Evolutionary conservation across 108 stramenopile genomes (phyloP).

Genomic region (Fistulifera pelliculosa): DNA sequence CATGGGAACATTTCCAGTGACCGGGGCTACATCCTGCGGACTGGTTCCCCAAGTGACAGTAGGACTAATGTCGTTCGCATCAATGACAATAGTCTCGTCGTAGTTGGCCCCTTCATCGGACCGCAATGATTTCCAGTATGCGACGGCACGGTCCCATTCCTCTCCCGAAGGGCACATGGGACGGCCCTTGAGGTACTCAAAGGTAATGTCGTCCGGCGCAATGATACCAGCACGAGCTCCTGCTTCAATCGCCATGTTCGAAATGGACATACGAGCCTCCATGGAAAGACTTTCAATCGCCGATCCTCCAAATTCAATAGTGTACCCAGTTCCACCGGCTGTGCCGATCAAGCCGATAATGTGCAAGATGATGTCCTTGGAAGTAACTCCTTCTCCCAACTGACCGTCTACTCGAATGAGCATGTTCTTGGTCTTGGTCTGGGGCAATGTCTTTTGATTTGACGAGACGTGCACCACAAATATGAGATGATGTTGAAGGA

Average conservation of each 20-base stretch:
- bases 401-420: slow-evolving; percentile 79
- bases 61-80: slow-evolving; percentile 87
- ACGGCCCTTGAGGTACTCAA: slow-evolving; percentile 84
- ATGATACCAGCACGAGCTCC: slow-evolving; percentile 91
- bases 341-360: slow-evolving; percentile 89
- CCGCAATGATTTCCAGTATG: slow-evolving; percentile 70
- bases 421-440: slow-evolving; percentile 90
- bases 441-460: slow-evolving; percentile 60
- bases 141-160: slow-evolving; percentile 83
- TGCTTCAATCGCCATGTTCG: slow-evolving; percentile 95
- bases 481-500: background rate
- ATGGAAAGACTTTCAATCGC: slow-evolving; percentile 72
- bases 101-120: slow-evolving; percentile 82
- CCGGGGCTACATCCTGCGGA: slow-evolving; percentile 85
- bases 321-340: slow-evolving; percentile 93
- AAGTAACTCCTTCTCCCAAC: slow-evolving; percentile 74
- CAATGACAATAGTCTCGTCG: slow-evolving; percentile 77
- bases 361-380: slow-evolving; percentile 91
- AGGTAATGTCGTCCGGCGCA: slow-evolving; percentile 86
- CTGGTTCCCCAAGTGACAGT: slow-evolving; percentile 93
- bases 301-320: slow-evolving; percentile 89
- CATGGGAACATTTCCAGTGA: slow-evolving; percentile 71
- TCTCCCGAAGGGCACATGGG: slow-evolving; percentile 88
- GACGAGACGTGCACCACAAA: background rate
- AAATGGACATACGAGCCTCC: slow-evolving; percentile 91